These are phyloP conservation scores for Solanum virginianum DNA, from an alignment of 257 asterid species.

Conservation along the genomic window DNA sequence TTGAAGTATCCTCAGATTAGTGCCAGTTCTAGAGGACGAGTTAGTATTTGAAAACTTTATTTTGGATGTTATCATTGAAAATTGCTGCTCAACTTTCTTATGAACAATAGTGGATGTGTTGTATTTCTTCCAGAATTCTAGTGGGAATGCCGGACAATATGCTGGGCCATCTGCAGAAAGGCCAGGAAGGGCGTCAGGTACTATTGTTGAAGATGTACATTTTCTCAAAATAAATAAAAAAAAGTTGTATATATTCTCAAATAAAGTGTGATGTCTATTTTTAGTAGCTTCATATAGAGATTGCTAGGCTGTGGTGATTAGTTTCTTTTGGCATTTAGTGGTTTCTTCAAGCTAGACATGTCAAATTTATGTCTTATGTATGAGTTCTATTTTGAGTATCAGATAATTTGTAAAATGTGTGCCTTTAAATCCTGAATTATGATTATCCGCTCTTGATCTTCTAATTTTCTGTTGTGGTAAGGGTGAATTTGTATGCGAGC, in stretches of 20 bases:
- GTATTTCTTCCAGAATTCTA: constrained; percentile 8
- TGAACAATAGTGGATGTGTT: neutral
- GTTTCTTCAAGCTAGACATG: neutral
- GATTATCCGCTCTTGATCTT: neutral
- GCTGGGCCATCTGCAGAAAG: constrained; percentile 11
- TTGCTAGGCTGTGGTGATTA: neutral
- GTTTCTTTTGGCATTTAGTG: neutral
- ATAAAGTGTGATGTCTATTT: neutral
- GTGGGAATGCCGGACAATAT: neutral
- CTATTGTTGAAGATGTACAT: neutral
- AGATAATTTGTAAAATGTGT: neutral
- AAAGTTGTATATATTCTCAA: neutral
- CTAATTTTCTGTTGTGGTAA: neutral
- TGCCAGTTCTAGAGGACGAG: constrained; percentile 9
- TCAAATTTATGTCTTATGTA: neutral
- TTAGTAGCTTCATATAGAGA: neutral
- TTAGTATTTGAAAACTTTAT: neutral
- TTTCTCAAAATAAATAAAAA: neutral
- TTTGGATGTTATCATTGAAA: neutral
- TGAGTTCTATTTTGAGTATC: neutral
- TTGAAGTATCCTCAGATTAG: constrained; percentile 21
- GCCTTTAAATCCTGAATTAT: neutral
- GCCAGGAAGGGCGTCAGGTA: constrained; percentile 8
- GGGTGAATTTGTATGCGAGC: neutral
- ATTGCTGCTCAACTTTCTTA: neutral